Percentiles rank a stretch among this genome's conserved stretches.
Evolutionary conservation across 371 early-diverging fungal species (phyloP).

Genomic region (Thermomucor indicae-seudaticae): DNA sequence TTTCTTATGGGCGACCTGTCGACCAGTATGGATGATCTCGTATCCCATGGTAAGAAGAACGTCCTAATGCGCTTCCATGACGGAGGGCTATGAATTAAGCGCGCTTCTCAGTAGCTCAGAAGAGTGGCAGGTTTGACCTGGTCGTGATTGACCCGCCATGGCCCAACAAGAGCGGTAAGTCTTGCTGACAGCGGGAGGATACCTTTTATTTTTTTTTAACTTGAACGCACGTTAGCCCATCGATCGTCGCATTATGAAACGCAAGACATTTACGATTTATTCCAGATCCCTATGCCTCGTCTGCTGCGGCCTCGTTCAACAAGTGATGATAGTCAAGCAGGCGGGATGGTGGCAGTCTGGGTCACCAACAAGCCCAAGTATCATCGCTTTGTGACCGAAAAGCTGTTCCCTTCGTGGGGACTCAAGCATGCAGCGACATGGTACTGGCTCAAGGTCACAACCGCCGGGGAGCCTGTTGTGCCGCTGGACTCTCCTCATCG

Average conservation of each 20-base stretch:
- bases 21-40: constrained; percentile 22
- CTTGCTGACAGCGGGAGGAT: not conserved
- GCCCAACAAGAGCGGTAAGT: constrained; percentile 61
- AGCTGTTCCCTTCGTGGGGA: constrained; percentile 68
- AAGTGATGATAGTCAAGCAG: too few relatives aligned
- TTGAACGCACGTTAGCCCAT: constrained; percentile 22
- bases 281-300: constrained; percentile 51
- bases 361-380: constrained; percentile 71
- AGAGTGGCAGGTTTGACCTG: constrained; percentile 46
- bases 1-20: constrained; percentile 38
- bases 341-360: constrained; percentile 64
- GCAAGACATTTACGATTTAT: constrained; percentile 65
- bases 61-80: not conserved
- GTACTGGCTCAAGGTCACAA: constrained; percentile 70
- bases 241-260: constrained; percentile 56
- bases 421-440: constrained; percentile 53
- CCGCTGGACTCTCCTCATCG: constrained; percentile 55
- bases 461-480: constrained; percentile 45
- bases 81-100: not conserved
- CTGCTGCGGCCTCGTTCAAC: constrained; percentile 19
- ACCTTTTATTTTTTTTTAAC: not conserved
- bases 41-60: constrained; percentile 18
- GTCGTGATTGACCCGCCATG: constrained; percentile 80
- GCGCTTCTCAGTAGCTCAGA: constrained; percentile 5
- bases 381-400: constrained; percentile 52